Evolutionary conservation across 2,329 filamentous ascomycete species (phyloP), one percentile per base, ranked within the genome.

Genomic region (Venturia carpophila): DNA sequence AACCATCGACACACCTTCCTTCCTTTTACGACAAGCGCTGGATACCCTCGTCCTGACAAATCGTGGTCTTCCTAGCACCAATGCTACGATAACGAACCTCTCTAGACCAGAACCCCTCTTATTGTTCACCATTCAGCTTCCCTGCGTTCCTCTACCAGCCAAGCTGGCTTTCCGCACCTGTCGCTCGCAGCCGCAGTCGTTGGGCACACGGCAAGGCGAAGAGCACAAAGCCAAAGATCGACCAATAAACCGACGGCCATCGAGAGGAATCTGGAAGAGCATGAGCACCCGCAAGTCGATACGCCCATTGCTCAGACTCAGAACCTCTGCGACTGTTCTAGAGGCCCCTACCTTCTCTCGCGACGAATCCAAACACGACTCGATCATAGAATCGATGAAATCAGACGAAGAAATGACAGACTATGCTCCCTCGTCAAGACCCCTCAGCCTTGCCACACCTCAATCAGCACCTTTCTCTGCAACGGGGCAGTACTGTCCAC

Each of bases 401-500:
- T 73, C 75, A 72, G 75, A 78, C 74, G 47, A 75, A 74, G 73
- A 76, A 72, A 80, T 82, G 79, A 78, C 78, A 66, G 79, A 82
- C 64, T 75, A 73, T 68, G 66, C 74, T 60, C 72, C 52, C 17
- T 58, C 77, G 11, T 74, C 76, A 65, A 73, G 76, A 70, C 80
- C 82, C 41, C 73, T 82, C 68, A 83, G 78, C 69, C 79, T 84
- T 63, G 75, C 78, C 30, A 80, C 80, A 73, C 79, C 79, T 45
- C 62, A 45, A 9, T 52, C 73, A 71, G 67, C 74, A 69, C 68
- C 27, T 6, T 62, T 73, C 73, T 68, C 68, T 52, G 71, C 74
- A 64, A 75, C 75, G 67, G 79, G 78, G 17, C 80, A 82, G 21
- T 84, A 83, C 71, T 83, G 79, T 76, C 75, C 83, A 73, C 77